phyloP scores from a whole-genome alignment of 2,329 filamentous ascomycete genomes.

The Alternaria infectoria region DNA sequence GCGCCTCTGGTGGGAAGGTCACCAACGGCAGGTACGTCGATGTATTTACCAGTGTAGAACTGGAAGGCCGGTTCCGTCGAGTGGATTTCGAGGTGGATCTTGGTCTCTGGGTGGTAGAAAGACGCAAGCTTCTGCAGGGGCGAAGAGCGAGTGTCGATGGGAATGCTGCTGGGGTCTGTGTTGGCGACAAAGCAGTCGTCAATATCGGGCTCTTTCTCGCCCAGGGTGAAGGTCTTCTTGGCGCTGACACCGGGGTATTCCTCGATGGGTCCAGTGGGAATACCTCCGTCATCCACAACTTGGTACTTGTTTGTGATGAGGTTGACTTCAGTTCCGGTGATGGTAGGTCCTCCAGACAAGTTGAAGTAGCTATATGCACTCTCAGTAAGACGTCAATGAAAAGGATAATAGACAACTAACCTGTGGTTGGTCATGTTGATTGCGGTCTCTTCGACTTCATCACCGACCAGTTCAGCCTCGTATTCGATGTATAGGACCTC shows the following conservation, averaged over 20 bases:
- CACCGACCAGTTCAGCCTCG: slow-evolving; percentile 78
- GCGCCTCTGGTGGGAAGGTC: slow-evolving; percentile 67
- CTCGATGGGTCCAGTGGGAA: slow-evolving; percentile 73
- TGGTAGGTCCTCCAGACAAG: slow-evolving; percentile 63
- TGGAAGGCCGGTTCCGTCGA: slow-evolving; percentile 97
- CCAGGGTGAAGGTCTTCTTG: slow-evolving; percentile 73
- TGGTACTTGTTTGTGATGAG: slow-evolving; percentile 70
- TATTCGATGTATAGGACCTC: slow-evolving; percentile 85
- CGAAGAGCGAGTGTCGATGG: slow-evolving; percentile 59
- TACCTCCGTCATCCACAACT: slow-evolving; percentile 73
- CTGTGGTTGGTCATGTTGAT: slow-evolving; percentile 97
- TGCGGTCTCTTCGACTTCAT: slow-evolving; percentile 82
- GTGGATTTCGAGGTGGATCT: slow-evolving; percentile 82
- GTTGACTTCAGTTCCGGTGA: slow-evolving; percentile 66
- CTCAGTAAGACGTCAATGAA: background rate
- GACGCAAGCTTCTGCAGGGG: slow-evolving; percentile 72
- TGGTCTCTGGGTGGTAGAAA: slow-evolving; percentile 75
- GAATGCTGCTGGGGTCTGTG: slow-evolving; percentile 60
- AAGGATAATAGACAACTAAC: slow-evolving; percentile 51
- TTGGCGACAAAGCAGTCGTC: slow-evolving; percentile 91
- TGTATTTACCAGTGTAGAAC: slow-evolving; percentile 90
- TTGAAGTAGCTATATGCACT: slow-evolving; percentile 66
- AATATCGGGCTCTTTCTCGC: slow-evolving; percentile 73
- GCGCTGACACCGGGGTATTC: slow-evolving; percentile 70
- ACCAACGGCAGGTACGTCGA: slow-evolving; percentile 72